Evolutionary conservation across 805 yeast genomes (phyloP).

Genomic region (Citeromyces matritensis): DNA sequence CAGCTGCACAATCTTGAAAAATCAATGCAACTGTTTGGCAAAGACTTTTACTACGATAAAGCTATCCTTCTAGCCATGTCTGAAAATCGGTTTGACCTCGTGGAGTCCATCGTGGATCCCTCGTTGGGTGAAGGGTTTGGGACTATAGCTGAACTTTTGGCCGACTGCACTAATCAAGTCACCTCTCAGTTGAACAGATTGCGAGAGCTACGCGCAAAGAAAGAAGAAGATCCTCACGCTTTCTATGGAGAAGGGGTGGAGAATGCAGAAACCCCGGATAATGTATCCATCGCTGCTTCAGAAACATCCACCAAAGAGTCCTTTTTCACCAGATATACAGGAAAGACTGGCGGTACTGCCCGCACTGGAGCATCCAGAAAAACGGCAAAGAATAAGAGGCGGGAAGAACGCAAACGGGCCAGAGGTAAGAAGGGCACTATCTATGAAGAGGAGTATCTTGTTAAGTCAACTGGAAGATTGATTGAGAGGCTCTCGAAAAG

Average conservation of each 20-base stretch:
- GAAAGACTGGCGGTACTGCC: conserved; percentile 91
- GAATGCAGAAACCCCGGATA: conserved; percentile 70
- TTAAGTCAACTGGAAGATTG: conserved; percentile 77
- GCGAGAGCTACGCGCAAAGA: conserved; percentile 74
- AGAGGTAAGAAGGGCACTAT: conserved; percentile 96
- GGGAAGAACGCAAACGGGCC: conserved; percentile 93
- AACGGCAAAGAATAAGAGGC: conserved; percentile 81
- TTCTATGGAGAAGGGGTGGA: conserved; percentile 59
- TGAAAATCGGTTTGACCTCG: conserved; percentile 24
- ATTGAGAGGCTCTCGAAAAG: conserved; percentile 69
- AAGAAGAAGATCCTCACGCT: conserved; percentile 70
- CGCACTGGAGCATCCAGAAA: conserved; percentile 90
- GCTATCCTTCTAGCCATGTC: conserved; percentile 55
- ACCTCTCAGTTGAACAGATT: conserved; percentile 72
- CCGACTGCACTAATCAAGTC: conserved; percentile 86
- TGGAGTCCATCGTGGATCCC: conserved; percentile 50
- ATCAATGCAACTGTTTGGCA: conserved; percentile 57
- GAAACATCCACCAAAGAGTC: conserved; percentile 89
- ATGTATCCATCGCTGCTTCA: conserved; percentile 88
- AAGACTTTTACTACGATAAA: conserved; percentile 56
- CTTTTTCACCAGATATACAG: conserved; percentile 90
- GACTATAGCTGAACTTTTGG: conserved; percentile 68
- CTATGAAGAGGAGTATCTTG: conserved; percentile 91
- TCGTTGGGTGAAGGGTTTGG: conserved; percentile 83
- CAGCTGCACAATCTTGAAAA: conserved; percentile 46